A percentile compares a stretch with the other conserved stretches of the same genome.
phyloP scores from a whole-genome alignment of 495 filamentous ascomycete genomes.

The Neurospora sp. region DNA sequence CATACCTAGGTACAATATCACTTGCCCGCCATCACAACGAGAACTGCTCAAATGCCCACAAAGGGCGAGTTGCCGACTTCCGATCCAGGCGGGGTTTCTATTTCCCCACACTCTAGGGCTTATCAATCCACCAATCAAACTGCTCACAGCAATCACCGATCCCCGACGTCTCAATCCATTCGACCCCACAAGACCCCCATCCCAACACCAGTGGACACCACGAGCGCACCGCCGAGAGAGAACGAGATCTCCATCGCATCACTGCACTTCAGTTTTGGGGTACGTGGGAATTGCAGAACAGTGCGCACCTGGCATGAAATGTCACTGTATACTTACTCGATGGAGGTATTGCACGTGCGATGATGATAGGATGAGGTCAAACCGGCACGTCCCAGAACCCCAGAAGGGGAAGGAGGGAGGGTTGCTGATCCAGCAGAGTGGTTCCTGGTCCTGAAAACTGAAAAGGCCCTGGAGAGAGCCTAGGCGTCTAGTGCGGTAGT shows the following conservation, averaged over 20 bases:
- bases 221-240: neutral
- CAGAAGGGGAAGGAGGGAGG: neutral
- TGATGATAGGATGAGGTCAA: neutral
- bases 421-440: neutral
- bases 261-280: neutral
- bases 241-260: neutral
- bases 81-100: neutral
- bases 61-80: slow-evolving; percentile 5
- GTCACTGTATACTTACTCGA: neutral
- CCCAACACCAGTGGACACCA: neutral
- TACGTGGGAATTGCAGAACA: neutral
- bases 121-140: neutral
- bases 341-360: neutral
- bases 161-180: slow-evolving; percentile 1
- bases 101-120: neutral
- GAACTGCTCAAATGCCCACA: neutral
- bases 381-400: neutral
- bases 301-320: neutral
- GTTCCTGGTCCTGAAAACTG: neutral
- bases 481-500: neutral
- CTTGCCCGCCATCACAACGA: neutral
- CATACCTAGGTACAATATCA: neutral
- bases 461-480: neutral
- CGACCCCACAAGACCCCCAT: neutral
- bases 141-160: neutral